A percentile compares a stretch with the other conserved stretches of the same genome.
These are phyloP conservation scores for Penicillium sp. DNA, from an alignment of 2,329 filamentous ascomycete genomes.

Conservation along the genomic window DNA sequence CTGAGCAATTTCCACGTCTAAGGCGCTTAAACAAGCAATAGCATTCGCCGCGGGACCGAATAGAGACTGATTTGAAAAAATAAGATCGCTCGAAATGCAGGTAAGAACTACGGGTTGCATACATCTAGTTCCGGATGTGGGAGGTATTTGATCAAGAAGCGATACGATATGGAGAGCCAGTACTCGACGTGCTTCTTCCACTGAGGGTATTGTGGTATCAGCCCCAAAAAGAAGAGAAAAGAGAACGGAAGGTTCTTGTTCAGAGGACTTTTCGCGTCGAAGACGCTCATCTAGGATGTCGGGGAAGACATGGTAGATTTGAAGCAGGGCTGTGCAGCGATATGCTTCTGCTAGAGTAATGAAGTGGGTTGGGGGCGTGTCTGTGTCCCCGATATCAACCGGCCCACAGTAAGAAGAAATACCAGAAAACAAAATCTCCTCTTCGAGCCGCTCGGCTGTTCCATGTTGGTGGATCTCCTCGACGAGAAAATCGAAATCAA, in stretches of 20 bases:
- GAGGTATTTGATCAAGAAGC: constrained; percentile 20
- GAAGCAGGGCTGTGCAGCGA: constrained; percentile 21
- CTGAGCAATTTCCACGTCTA: constrained; percentile 25
- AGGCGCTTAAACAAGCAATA: constrained; percentile 18
- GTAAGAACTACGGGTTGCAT: constrained; percentile 22
- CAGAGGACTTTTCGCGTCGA: constrained; percentile 6
- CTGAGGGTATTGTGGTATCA: constrained; percentile 7
- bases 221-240: constrained; percentile 17
- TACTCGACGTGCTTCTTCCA: constrained; percentile 17
- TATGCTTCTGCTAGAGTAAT: constrained; percentile 24
- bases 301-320: constrained; percentile 26
- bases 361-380: constrained; percentile 24
- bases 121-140: constrained; percentile 23
- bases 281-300: constrained; percentile 21
- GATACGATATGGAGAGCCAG: constrained; percentile 23
- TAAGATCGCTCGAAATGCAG: constrained; percentile 25
- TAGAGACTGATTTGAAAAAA: constrained; percentile 19
- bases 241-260: constrained; percentile 12
- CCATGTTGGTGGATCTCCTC: constrained; percentile 20
- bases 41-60: constrained; percentile 17
- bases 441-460: constrained; percentile 19
- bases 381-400: constrained; percentile 23
- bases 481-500: constrained; percentile 19
- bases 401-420: constrained; percentile 24
- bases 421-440: constrained; percentile 19